Conservation (phyloP, 176 grass and related monocot species). For the Aechmea fasciata region DNA sequence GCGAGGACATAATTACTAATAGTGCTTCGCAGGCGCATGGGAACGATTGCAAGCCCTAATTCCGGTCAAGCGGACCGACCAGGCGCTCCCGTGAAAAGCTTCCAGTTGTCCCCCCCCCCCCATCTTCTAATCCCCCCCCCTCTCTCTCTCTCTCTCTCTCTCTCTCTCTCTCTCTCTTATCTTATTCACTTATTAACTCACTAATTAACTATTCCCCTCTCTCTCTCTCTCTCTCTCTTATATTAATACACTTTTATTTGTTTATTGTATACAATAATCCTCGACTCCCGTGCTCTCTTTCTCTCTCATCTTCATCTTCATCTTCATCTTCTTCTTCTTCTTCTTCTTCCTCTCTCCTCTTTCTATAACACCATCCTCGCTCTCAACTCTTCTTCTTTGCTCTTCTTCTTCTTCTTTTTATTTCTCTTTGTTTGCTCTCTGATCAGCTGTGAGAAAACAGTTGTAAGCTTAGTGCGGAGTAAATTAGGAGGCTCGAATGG, state of each 20-base stretch:
- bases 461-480: conserved; percentile 10
- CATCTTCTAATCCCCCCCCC: not conserved
- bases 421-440: conserved; percentile 9
- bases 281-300: conserved; percentile 40
- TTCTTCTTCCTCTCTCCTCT: not conserved
- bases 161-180: conserved; percentile 25
- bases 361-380: not conserved
- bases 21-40: conserved; percentile 29
- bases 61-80: conserved; percentile 61
- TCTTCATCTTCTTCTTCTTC: not conserved
- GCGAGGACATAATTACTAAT: conserved; percentile 33
- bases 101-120: conserved; percentile 50
- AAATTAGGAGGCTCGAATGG: conserved; percentile 33
- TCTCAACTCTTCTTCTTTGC: conserved; percentile 6
- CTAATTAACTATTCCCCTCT: conserved; percentile 20
- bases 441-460: conserved; percentile 13
- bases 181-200: conserved; percentile 25
- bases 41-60: conserved; percentile 32
- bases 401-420: conserved; percentile 27
- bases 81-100: conserved; percentile 29
- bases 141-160: conserved; percentile 29
- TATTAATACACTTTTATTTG: conserved; percentile 42
- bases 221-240: conserved; percentile 18
- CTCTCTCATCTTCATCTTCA: not conserved
- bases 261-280: conserved; percentile 27